A percentile compares a stretch with the other conserved stretches of the same genome.
phyloP scores from a whole-genome alignment of 2,329 filamentous ascomycete species.

The Neobulgaria alba region DNA sequence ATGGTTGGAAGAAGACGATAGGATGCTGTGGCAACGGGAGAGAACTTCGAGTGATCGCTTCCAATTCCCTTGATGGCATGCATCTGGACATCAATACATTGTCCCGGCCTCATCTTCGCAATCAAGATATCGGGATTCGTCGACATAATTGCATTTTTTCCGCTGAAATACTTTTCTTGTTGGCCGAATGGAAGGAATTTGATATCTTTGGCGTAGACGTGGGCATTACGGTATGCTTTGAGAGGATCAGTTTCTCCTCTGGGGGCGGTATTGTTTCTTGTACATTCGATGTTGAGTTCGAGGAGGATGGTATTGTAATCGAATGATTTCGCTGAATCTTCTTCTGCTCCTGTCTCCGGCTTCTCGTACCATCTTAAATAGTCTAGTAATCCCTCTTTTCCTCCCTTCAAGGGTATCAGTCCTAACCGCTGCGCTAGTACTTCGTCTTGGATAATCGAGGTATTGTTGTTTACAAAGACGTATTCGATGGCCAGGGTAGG shows the following conservation, averaged over 20 bases:
- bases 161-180: constrained; percentile 61
- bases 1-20: constrained; percentile 90
- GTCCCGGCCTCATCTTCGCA: constrained; percentile 85
- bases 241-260: constrained; percentile 69
- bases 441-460: constrained; percentile 95
- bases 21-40: constrained; percentile 86
- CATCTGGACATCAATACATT: constrained; percentile 77
- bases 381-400: constrained; percentile 62
- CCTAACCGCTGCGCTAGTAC: constrained; percentile 86
- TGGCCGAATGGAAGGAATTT: constrained; percentile 67
- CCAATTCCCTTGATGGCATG: constrained; percentile 95
- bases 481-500: constrained; percentile 90
- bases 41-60: constrained; percentile 93
- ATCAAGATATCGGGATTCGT: constrained; percentile 90
- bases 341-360: constrained; percentile 52
- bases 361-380: constrained; percentile 79
- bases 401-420: constrained; percentile 79
- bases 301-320: constrained; percentile 88
- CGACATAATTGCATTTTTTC: constrained; percentile 59
- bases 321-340: constrained; percentile 44
- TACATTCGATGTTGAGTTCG: constrained; percentile 70
- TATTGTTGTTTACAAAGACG: constrained; percentile 93
- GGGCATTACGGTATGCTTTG: constrained; percentile 78
- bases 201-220: constrained; percentile 73
- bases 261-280: constrained; percentile 63